phyloP scores from a whole-genome alignment of 2,329 filamentous ascomycete genomes.

The Paramyrothecium sp. region DNA sequence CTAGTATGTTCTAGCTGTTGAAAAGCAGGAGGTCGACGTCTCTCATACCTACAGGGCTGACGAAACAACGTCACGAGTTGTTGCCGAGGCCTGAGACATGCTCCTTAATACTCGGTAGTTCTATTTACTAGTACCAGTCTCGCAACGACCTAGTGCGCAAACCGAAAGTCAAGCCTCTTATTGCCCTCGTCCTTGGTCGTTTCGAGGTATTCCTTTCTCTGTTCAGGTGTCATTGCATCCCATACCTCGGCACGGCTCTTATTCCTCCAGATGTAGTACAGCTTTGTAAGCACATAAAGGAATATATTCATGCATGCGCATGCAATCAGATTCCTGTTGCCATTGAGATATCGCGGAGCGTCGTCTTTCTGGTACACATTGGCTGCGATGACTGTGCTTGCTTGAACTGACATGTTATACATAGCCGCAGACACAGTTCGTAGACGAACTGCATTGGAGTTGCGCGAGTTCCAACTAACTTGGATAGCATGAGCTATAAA shows the following conservation, averaged over 20 bases:
- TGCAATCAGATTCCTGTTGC: constrained; percentile 6
- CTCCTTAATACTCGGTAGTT: too few relatives aligned
- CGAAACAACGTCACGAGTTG: too few relatives aligned
- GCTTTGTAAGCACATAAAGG: constrained; percentile 9
- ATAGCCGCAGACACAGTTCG: constrained; percentile 57
- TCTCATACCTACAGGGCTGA: too few relatives aligned
- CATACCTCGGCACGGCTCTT: constrained; percentile 10
- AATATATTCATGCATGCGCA: constrained; percentile 5
- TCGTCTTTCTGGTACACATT: constrained; percentile 27
- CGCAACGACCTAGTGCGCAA: constrained; percentile 14
- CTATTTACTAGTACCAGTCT: too few relatives aligned
- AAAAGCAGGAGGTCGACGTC: too few relatives aligned
- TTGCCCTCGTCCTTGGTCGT: constrained; percentile 12
- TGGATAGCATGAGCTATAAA: constrained; percentile 28
- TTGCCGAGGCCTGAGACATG: too few relatives aligned
- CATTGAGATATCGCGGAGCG: constrained; percentile 6
- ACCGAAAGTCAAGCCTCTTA: constrained; percentile 13
- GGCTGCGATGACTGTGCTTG: constrained; percentile 34
- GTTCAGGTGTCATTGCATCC: constrained; percentile 5
- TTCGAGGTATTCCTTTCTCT: constrained; percentile 7
- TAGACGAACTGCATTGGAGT: constrained; percentile 59
- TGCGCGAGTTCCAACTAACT: constrained; percentile 58
- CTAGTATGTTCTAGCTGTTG: too few relatives aligned
- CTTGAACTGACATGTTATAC: constrained; percentile 54
- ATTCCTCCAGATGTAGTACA: constrained; percentile 12